A percentile compares a stretch with the other conserved stretches of the same genome.
These are phyloP conservation scores for Pythium phragmitis DNA, from an alignment of 352 stramenopile genomes.

Conservation along the genomic window DNA sequence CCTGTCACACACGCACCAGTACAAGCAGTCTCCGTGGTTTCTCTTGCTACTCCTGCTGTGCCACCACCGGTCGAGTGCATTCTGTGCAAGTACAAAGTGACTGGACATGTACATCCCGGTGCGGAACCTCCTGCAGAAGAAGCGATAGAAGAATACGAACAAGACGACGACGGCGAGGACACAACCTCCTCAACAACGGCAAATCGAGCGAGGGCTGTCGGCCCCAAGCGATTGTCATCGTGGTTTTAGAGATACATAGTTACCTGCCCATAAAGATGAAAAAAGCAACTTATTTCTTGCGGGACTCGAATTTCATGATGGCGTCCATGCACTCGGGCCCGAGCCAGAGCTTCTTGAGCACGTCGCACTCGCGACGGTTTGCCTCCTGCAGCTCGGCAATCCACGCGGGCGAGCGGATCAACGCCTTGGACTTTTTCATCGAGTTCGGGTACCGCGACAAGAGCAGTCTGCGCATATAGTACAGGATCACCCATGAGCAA, in stretches of 20 bases:
- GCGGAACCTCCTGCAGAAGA: slow-evolving; percentile 7
- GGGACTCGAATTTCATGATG: slow-evolving; percentile 73
- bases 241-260: slow-evolving; percentile 28
- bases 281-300: slow-evolving; percentile 41
- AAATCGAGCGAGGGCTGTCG: background rate
- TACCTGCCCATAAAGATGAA: background rate
- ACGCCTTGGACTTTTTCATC: slow-evolving; percentile 59
- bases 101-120: slow-evolving; percentile 25
- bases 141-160: background rate
- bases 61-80: slow-evolving; percentile 13
- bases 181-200: background rate
- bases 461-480: slow-evolving; percentile 34
- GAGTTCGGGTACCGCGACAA: slow-evolving; percentile 64
- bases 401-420: slow-evolving; percentile 47
- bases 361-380: slow-evolving; percentile 57
- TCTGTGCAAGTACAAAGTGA: slow-evolving; percentile 30
- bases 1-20: background rate
- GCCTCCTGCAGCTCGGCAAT: slow-evolving; percentile 56
- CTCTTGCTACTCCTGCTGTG: background rate
- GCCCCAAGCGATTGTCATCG: slow-evolving; percentile 24
- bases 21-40: background rate
- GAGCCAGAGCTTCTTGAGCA: slow-evolving; percentile 76
- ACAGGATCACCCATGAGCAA: background rate
- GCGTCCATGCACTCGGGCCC: slow-evolving; percentile 72
- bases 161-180: background rate